These are phyloP conservation scores for Nakazawaea ambrosiae DNA, from an alignment of 805 yeast species.

Conservation along the genomic window DNA sequence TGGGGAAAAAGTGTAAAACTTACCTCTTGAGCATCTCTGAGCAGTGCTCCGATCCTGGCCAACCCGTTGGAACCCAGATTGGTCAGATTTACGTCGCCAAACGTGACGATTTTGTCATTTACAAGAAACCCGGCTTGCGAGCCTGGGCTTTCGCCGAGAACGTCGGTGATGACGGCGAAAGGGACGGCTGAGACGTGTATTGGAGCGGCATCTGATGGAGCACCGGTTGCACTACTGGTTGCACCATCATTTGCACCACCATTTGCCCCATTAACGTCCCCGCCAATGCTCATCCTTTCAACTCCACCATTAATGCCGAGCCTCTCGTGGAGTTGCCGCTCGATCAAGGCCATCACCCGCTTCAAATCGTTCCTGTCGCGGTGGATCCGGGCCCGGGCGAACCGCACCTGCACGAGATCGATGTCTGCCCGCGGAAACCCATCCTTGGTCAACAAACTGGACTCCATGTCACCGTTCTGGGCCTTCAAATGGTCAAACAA, in stretches of 20 bases:
- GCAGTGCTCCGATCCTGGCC: constrained; percentile 36
- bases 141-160: constrained; percentile 53
- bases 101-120: constrained; percentile 47
- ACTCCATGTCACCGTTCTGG: constrained; percentile 53
- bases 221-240: background rate
- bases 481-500: constrained; percentile 36
- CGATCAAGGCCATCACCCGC: constrained; percentile 38
- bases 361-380: constrained; percentile 65
- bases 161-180: constrained; percentile 48
- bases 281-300: background rate
- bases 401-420: constrained; percentile 66
- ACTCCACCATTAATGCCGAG: constrained; percentile 12
- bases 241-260: background rate
- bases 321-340: constrained; percentile 36
- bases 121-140: constrained; percentile 37
- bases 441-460: constrained; percentile 57
- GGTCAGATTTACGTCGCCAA: constrained; percentile 48
- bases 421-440: constrained; percentile 86
- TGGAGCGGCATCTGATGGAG: too few relatives aligned
- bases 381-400: constrained; percentile 56
- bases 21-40: constrained; percentile 31
- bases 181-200: constrained; percentile 33
- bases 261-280: background rate
- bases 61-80: constrained; percentile 43
- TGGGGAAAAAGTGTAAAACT: too few relatives aligned